Base-by-base conservation (phyloP, 2,329 filamentous ascomycete genomes). In the Rosellinia necatrix region DNA sequence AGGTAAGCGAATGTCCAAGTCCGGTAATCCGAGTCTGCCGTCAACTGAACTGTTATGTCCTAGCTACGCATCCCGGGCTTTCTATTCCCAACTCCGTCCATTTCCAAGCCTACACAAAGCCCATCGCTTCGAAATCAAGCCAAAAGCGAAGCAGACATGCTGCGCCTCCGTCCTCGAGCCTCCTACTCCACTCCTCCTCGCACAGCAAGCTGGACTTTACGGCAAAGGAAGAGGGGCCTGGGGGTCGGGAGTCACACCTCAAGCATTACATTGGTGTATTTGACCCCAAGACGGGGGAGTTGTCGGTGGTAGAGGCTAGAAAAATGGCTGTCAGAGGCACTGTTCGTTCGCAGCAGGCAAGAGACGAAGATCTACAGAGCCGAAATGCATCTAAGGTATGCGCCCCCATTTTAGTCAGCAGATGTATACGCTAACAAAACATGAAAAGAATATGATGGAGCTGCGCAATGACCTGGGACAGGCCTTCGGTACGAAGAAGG, bases 401-500 rank as follows among this genome's bases (percentile, higher is more conserved):
- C 53, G 35, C 24, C 10, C 4, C 19, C 27, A n/a, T 21, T 41
- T 53, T 9, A 25, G n/a, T 22, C 24, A 10, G n/a, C 7, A 35
- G 24, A 34, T 13, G 6, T 24, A 10, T 34, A 47, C 22, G 48
- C 69, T 63, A 71, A 69, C 49, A 34, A 10, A 6, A 43, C 32
- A 32, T 56, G 15, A 64, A n/a, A n/a, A 87, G 84, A 81, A 76
- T 40, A 81, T 81, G 66, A 75, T 81, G 65, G 82, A 87, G 24
- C 82, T 83, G 68, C 84, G 83, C 64, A 87, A 85, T 64, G 83
- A 87, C 2, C 84, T 96, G 10, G 89, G 89, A 35, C 81, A 89
- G 65, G 85, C 88, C 27, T 96, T 96, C 67, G 91, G 91, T 71
- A 93, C 90, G 22, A 92, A 90, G 77, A 93, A 92, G 74, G 88